phyloP scores from a whole-genome alignment of 1,284 basidiomycete genomes.

The Ceratobasidium theobromae region DNA sequence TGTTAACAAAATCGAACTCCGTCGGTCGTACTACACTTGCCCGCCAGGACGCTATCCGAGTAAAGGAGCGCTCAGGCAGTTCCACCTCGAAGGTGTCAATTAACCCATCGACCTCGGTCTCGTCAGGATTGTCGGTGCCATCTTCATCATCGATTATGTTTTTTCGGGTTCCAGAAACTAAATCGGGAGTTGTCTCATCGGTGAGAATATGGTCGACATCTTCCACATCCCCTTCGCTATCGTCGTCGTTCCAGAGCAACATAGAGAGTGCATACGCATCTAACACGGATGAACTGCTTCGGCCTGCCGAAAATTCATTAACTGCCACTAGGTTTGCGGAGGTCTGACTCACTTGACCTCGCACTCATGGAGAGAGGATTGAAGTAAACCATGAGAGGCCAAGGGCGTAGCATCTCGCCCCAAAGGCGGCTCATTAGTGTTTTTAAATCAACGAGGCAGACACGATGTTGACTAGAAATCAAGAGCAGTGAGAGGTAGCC shows the following conservation, averaged over 20 bases:
- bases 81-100: slow-evolving; percentile 25
- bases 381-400: slow-evolving; percentile 3
- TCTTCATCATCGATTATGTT: not conserved
- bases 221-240: slow-evolving; percentile 6
- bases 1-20: not conserved
- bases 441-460: not conserved
- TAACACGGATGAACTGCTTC: slow-evolving; percentile 13
- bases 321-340: too few species aligned
- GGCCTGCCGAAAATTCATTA: too few species aligned
- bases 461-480: too few species aligned
- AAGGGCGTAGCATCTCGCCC: slow-evolving; percentile 2
- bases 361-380: slow-evolving; percentile 19
- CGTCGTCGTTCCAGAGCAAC: slow-evolving; percentile 15
- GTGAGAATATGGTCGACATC: slow-evolving; percentile 19
- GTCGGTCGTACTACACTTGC: not conserved
- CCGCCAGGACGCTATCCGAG: slow-evolving; percentile 15
- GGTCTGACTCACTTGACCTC: slow-evolving; percentile 2
- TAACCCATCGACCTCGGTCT: slow-evolving; percentile 11
- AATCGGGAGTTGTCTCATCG: not conserved
- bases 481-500: too few species aligned
- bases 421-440: not conserved
- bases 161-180: slow-evolving; percentile 8
- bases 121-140: slow-evolving; percentile 20
- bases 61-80: slow-evolving; percentile 17
- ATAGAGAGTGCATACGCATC: slow-evolving; percentile 13